phyloP scores from a whole-genome alignment of 192 early-diverging fungal genomes.

The Umbelopsis isabellina region DNA sequence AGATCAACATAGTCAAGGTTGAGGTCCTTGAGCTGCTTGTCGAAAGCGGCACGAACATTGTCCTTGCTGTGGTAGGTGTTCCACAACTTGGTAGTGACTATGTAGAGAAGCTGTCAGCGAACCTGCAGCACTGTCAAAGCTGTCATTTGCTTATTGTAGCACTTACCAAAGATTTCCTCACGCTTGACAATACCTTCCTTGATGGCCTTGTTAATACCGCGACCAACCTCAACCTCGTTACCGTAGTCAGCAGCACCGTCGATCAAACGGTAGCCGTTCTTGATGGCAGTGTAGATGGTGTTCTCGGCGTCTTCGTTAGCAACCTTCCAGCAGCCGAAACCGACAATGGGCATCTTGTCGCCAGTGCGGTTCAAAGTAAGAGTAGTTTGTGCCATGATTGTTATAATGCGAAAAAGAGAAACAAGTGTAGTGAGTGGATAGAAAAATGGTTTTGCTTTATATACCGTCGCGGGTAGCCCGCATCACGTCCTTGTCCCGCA shows the following conservation, averaged over 20 bases:
- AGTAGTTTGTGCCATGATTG: slow-evolving; percentile 32
- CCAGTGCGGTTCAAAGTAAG: slow-evolving; percentile 50
- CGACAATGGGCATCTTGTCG: slow-evolving; percentile 57
- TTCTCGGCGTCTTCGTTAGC: slow-evolving; percentile 43
- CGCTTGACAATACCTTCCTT: slow-evolving; percentile 56
- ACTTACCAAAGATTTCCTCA: slow-evolving; percentile 47
- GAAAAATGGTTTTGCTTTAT: not conserved
- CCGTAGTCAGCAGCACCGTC: slow-evolving; percentile 67
- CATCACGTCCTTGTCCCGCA: too few species aligned
- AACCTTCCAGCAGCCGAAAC: slow-evolving; percentile 59
- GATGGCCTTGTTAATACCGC: slow-evolving; percentile 55
- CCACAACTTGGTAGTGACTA: slow-evolving; percentile 59
- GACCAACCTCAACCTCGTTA: slow-evolving; percentile 67
- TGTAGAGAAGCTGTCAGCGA: not conserved
- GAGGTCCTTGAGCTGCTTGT: slow-evolving; percentile 54
- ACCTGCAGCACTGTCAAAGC: not conserved
- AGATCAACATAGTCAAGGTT: slow-evolving; percentile 67
- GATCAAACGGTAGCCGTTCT: slow-evolving; percentile 42
- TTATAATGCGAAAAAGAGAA: slow-evolving; percentile 23
- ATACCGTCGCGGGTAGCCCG: too few species aligned
- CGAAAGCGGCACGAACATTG: slow-evolving; percentile 56
- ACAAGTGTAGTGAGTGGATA: not conserved
- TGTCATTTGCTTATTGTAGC: not conserved
- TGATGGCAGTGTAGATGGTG: slow-evolving; percentile 46
- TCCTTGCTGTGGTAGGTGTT: slow-evolving; percentile 63